Conservation (phyloP, 2,329 filamentous ascomycete genomes). For the Nannizziopsis arthrosporioides region DNA sequence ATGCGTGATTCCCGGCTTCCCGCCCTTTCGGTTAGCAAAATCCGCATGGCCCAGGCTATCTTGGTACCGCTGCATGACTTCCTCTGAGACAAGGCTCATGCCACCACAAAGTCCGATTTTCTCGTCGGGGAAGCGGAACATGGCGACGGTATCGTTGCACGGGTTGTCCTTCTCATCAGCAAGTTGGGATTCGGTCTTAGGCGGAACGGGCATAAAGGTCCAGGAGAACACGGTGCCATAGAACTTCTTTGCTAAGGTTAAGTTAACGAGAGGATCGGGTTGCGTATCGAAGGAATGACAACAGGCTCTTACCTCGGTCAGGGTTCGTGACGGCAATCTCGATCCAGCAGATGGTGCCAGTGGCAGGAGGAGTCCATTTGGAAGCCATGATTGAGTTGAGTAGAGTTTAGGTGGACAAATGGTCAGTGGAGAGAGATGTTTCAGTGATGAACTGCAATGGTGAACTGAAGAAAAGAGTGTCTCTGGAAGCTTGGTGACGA, state of each 20-base stretch:
- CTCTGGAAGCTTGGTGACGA: too few relatives aligned
- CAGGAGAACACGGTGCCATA: conserved; percentile 19
- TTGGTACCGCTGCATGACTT: conserved; percentile 6
- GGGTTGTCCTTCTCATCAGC: conserved; percentile 4
- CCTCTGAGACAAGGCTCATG: conserved; percentile 15
- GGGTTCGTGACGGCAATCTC: conserved; percentile 18
- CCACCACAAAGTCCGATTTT: conserved; percentile 13
- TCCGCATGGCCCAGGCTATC: neutral
- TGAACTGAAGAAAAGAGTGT: too few relatives aligned
- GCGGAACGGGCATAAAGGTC: conserved; percentile 12
- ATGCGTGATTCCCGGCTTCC: conserved; percentile 12
- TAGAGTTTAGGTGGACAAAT: too few relatives aligned
- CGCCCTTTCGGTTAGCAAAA: neutral
- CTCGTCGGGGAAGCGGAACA: conserved; percentile 18
- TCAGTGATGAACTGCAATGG: too few relatives aligned
- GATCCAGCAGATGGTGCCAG: conserved; percentile 19
- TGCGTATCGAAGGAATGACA: neutral
- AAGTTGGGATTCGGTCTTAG: neutral
- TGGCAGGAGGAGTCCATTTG: conserved; percentile 16
- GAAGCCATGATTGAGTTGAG: neutral
- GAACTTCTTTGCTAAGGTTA: conserved; percentile 16
- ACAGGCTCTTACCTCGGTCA: conserved; percentile 13
- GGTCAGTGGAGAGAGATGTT: too few relatives aligned
- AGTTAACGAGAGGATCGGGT: neutral
- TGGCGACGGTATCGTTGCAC: conserved; percentile 13